Percentiles rank a stretch among this genome's conserved stretches.
Evolutionary conservation across 2,329 filamentous ascomycete genomes (phyloP).

Genomic region (Ophiostoma australiae): DNA sequence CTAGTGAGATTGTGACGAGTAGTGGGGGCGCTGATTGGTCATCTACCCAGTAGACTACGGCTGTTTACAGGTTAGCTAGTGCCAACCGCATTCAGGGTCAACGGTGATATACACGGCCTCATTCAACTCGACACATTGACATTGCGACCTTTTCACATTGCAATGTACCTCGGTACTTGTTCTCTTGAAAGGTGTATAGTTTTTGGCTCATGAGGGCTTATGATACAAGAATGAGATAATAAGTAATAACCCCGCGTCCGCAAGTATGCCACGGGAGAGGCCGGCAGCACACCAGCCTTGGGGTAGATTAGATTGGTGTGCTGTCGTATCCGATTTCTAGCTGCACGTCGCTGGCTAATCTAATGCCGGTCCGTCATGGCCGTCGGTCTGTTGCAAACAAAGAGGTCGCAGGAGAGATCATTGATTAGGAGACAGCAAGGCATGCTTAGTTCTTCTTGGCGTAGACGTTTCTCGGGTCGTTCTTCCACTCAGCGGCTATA

Average conservation of each 20-base stretch:
- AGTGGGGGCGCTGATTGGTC: conserved; percentile 12
- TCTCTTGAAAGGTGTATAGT: not conserved
- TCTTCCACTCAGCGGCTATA: conserved; percentile 88
- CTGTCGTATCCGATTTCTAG: not conserved
- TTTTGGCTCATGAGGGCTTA: not conserved
- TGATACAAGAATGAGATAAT: not conserved
- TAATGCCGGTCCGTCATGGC: not conserved
- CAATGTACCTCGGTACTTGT: not conserved
- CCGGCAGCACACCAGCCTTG: not conserved
- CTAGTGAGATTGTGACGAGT: not conserved
- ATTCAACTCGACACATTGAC: not conserved
- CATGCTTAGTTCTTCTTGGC: conserved; percentile 37
- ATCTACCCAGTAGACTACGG: not conserved
- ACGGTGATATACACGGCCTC: not conserved
- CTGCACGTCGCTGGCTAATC: not conserved
- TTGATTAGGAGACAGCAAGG: not conserved
- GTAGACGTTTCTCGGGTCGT: conserved; percentile 85
- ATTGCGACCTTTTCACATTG: not conserved
- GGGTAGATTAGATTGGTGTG: not conserved
- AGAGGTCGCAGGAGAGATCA: not conserved
- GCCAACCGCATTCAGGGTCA: not conserved
- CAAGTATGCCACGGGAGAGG: not conserved
- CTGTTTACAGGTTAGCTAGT: not conserved
- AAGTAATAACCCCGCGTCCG: not conserved
- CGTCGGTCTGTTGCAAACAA: not conserved